phyloP scores from a whole-genome alignment of 768 basidiomycete species.

The Macrolepiota fuliginosa region DNA sequence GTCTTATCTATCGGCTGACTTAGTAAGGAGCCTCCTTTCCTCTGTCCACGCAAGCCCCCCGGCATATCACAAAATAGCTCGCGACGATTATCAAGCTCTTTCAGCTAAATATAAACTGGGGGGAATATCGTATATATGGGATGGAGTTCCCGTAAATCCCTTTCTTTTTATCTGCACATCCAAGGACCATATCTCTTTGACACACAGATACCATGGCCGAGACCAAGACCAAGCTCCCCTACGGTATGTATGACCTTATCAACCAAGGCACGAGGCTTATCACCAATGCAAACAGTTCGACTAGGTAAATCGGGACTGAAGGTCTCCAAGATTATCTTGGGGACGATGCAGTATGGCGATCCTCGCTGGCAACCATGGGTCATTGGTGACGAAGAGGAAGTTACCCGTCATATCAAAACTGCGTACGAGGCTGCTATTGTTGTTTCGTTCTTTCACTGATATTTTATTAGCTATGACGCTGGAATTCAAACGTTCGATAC shows the following conservation, averaged over 20 bases:
- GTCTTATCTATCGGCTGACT: too few species aligned
- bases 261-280: not conserved
- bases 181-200: not conserved
- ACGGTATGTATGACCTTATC: not conserved
- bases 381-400: slow-evolving; percentile 44
- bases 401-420: slow-evolving; percentile 48
- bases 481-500: slow-evolving; percentile 66
- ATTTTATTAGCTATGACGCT: slow-evolving; percentile 45
- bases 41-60: too few species aligned
- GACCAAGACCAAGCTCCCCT: not conserved
- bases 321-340: slow-evolving; percentile 64
- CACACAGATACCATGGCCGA: not conserved
- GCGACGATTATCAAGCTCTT: too few species aligned
- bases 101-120: too few species aligned
- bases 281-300: slow-evolving; percentile 25
- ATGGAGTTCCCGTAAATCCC: not conserved
- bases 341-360: slow-evolving; percentile 58
- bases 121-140: too few species aligned
- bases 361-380: slow-evolving; percentile 51
- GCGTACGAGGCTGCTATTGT: slow-evolving; percentile 22
- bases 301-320: slow-evolving; percentile 55
- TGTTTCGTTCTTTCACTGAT: not conserved
- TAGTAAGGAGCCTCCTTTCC: too few species aligned
- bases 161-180: not conserved
- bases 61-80: too few species aligned